Percentiles rank a stretch among this genome's conserved stretches.
Evolutionary conservation across 495 filamentous ascomycete species (phyloP).

Genomic region (Lasiosphaeria miniovina): DNA sequence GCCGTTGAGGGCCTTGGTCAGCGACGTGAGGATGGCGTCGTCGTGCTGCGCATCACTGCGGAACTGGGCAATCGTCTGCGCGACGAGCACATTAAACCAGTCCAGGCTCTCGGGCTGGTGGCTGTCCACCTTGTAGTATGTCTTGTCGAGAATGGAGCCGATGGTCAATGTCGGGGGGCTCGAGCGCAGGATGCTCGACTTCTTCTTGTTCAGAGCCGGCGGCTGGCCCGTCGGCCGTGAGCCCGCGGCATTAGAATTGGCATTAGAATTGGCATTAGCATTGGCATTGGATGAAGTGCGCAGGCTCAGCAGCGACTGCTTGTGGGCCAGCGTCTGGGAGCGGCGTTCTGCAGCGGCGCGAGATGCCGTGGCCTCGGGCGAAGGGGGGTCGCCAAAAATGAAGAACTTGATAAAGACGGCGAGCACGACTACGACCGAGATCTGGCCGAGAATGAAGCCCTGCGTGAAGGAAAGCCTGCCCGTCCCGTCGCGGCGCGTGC

Average conservation of each 20-base stretch:
- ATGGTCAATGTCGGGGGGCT: slow-evolving; percentile 65
- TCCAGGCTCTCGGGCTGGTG: slow-evolving; percentile 99
- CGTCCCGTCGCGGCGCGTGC: neutral
- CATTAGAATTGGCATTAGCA: no score
- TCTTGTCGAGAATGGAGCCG: slow-evolving; percentile 89
- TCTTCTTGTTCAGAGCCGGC: slow-evolving; percentile 64
- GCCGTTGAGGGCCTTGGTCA: slow-evolving; percentile 85
- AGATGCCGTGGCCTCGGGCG: slow-evolving; percentile 67
- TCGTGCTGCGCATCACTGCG: slow-evolving; percentile 84
- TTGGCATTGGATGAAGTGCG: slow-evolving; percentile 28
- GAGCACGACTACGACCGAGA: slow-evolving; percentile 84
- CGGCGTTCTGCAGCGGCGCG: slow-evolving; percentile 66
- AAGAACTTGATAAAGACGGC: slow-evolving; percentile 99
- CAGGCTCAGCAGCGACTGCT: slow-evolving; percentile 62
- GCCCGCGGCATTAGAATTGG: slow-evolving; percentile 31
- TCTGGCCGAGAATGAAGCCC: slow-evolving; percentile 88
- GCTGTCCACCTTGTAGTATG: slow-evolving; percentile 93
- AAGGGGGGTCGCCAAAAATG: slow-evolving; percentile 93
- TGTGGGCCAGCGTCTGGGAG: slow-evolving; percentile 60
- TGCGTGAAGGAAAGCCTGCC: slow-evolving; percentile 82
- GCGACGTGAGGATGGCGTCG: slow-evolving; percentile 88
- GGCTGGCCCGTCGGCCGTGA: slow-evolving; percentile 22
- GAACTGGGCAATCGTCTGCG: slow-evolving; percentile 95
- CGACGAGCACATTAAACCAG: slow-evolving; percentile 98
- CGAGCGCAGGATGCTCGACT: slow-evolving; percentile 67